phyloP scores from a whole-genome alignment of 1,139 yeast genomes.

The Scheffersomyces illinoinensis region DNA sequence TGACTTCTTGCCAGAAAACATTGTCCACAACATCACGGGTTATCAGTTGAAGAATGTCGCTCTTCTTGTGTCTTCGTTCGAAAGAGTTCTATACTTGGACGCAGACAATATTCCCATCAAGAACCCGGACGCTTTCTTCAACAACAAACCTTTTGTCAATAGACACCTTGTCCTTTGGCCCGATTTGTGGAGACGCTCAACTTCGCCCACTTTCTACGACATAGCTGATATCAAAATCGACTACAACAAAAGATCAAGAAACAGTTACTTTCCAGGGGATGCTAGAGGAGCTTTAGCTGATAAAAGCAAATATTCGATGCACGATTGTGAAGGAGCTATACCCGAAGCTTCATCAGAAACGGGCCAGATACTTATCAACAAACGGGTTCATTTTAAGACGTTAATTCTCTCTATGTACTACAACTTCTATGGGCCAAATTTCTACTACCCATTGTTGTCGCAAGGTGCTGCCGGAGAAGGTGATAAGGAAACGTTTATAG shows the following conservation, averaged over 20 bases:
- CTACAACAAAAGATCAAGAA: constrained; percentile 6
- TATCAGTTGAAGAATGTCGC: constrained; percentile 23
- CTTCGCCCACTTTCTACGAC: constrained; percentile 16
- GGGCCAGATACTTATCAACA: constrained; percentile 37
- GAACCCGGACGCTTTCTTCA: constrained; percentile 18
- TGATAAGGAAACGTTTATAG: constrained; percentile 40
- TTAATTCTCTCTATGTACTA: constrained; percentile 33
- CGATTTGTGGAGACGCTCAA: constrained; percentile 24
- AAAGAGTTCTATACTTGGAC: constrained; percentile 21
- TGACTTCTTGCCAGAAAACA: constrained; percentile 16
- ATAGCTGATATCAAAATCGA: constrained; percentile 20
- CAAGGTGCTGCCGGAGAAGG: constrained; percentile 42
- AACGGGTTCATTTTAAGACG: constrained; percentile 27
- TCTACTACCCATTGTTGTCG: constrained; percentile 32
- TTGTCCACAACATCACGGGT: constrained; percentile 11
- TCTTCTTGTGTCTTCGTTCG: constrained; percentile 20
- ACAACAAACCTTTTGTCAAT: constrained; percentile 12
- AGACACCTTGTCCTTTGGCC: constrained; percentile 23
- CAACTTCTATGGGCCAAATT: constrained; percentile 27
- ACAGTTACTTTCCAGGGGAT: constrained; percentile 15
- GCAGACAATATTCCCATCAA: constrained; percentile 23
- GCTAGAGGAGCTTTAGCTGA: constrained; percentile 15
- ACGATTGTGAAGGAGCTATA: constrained; percentile 36
- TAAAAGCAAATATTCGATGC: constrained; percentile 20
- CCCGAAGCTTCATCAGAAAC: constrained; percentile 31